Percentiles rank a stretch among this genome's conserved stretches.
Evolutionary conservation across 192 early-diverging fungal genomes (phyloP).

Genomic region (Cetraspora pellucida): DNA sequence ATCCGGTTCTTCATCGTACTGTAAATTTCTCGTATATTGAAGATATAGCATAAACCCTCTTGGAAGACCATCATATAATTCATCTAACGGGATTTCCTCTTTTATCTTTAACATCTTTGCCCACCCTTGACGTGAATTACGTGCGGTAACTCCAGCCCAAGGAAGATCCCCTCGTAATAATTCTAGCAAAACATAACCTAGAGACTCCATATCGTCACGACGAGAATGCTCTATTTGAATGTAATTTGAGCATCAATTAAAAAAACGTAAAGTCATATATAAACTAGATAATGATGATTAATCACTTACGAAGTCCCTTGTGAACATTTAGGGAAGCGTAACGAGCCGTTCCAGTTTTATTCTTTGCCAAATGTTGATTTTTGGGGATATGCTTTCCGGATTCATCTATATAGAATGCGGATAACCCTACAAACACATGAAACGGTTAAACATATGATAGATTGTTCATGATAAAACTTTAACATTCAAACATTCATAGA

Average conservation of each 20-base stretch:
- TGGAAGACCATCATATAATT: conserved; percentile 78
- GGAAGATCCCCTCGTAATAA: conserved; percentile 74
- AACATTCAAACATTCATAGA: background rate
- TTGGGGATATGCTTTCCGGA: conserved; percentile 50
- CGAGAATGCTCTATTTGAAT: conserved; percentile 69
- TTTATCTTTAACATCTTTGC: conserved; percentile 87
- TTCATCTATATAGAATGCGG: conserved; percentile 47
- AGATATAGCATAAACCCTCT: conserved; percentile 71
- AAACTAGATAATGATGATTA: background rate
- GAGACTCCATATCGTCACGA: conserved; percentile 82
- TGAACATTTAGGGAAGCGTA: conserved; percentile 87
- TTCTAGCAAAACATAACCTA: conserved; percentile 84
- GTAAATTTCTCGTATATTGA: conserved; percentile 68
- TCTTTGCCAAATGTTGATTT: conserved; percentile 39
- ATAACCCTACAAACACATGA: conserved; percentile 14
- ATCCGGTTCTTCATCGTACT: conserved; percentile 78
- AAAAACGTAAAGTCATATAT: background rate
- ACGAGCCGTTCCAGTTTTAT: conserved; percentile 78
- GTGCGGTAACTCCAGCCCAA: conserved; percentile 86
- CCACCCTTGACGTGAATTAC: conserved; percentile 81
- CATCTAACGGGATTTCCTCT: conserved; percentile 68
- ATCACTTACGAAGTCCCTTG: conserved; percentile 66
- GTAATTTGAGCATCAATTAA: background rate
- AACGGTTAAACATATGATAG: background rate
- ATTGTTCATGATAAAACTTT: background rate